Conservation (phyloP, 257 asterid genomes). For the Solanum arcanum region DNA sequence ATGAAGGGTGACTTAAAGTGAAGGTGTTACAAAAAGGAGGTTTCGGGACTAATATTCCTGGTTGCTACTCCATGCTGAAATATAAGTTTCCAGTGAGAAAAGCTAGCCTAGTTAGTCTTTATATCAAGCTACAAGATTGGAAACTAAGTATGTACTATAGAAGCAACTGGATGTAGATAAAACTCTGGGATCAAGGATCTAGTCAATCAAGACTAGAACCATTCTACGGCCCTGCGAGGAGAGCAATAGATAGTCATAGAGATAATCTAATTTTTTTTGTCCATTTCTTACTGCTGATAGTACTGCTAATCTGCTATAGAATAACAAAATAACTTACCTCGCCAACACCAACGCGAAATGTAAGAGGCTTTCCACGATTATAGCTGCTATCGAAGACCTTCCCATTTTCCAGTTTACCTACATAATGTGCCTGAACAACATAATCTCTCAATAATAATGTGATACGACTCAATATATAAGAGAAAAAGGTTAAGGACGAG, state of each 20-base stretch:
- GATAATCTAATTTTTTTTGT: background rate
- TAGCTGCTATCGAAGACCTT: conserved; percentile 92
- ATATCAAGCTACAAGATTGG: background rate
- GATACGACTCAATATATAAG: background rate
- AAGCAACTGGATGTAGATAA: background rate
- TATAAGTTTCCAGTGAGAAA: background rate
- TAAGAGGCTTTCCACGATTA: conserved; percentile 82
- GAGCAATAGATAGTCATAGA: background rate
- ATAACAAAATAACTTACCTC: conserved; percentile 34
- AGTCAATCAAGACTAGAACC: background rate
- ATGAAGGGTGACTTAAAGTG: background rate
- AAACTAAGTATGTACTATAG: background rate
- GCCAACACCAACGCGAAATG: conserved; percentile 83
- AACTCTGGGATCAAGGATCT: background rate
- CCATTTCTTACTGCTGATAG: background rate
- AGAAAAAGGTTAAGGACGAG: background rate
- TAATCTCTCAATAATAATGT: background rate
- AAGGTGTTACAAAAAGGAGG: background rate
- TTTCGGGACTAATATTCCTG: background rate
- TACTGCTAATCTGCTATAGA: background rate
- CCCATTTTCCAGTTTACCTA: conserved; percentile 69
- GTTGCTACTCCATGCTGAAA: background rate
- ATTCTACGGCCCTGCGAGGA: background rate
- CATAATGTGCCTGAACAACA: conserved; percentile 65
- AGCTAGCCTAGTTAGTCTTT: background rate